Conservation (phyloP, 495 filamentous ascomycete species). For the Penicillium chermesinum region DNA sequence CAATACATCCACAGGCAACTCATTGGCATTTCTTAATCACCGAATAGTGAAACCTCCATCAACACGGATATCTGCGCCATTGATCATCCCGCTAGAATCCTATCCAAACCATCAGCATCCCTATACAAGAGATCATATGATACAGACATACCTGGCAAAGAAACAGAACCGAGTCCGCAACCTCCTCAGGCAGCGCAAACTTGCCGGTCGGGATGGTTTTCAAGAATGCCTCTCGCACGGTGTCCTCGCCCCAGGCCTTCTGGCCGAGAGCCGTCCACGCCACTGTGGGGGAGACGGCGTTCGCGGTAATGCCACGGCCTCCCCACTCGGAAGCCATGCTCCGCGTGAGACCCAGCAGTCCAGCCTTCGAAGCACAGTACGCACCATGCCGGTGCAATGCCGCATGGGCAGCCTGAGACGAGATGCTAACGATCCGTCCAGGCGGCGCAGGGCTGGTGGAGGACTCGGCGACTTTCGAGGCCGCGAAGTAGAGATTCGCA, state of each 20-base stretch:
- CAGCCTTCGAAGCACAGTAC: slow-evolving; percentile 47
- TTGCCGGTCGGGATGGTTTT: slow-evolving; percentile 34
- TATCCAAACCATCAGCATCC: slow-evolving; percentile 2
- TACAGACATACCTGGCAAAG: slow-evolving; percentile 32
- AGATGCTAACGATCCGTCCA: slow-evolving; percentile 34
- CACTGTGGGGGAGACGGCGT: slow-evolving; percentile 38
- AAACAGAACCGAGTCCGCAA: slow-evolving; percentile 36
- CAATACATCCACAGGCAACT: too few relatives aligned
- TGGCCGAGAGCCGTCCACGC: slow-evolving; percentile 37
- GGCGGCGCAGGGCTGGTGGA: slow-evolving; percentile 22
- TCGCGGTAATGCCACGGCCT: slow-evolving; percentile 30
- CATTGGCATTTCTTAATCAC: too few relatives aligned
- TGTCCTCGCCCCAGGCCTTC: slow-evolving; percentile 36
- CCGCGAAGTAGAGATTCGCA: slow-evolving; percentile 31
- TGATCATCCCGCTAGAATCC: slow-evolving; percentile 43
- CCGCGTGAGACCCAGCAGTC: slow-evolving; percentile 40
- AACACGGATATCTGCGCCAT: slow-evolving; percentile 39
- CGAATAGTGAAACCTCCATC: slow-evolving; percentile 40
- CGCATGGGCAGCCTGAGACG: slow-evolving; percentile 35
- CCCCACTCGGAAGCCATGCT: slow-evolving; percentile 46
- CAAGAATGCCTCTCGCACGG: slow-evolving; percentile 30
- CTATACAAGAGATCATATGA: neutral
- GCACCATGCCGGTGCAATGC: slow-evolving; percentile 39
- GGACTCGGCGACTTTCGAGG: slow-evolving; percentile 12
- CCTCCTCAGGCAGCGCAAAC: slow-evolving; percentile 41